Evolutionary conservation across 768 basidiomycete genomes (phyloP), one percentile per base, ranked within the genome.

Genomic region (Russula abietina): DNA sequence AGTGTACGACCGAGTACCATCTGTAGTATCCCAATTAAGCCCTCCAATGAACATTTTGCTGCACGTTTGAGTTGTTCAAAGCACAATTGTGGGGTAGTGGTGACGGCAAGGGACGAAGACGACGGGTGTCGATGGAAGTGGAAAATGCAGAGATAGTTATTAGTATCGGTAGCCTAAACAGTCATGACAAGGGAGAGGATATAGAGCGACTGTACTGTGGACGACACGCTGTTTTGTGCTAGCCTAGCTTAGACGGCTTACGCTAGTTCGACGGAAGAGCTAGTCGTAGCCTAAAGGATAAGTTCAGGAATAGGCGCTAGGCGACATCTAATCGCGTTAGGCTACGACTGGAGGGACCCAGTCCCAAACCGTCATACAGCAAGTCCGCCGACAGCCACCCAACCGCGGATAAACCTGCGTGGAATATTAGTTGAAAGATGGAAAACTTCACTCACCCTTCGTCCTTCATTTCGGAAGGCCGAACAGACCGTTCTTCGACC

Each of bases 41-140:
- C 95, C 95, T 61, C 95, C 95, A 72, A 98, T 93, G 76, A 98
- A 98, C 95, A 98, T 97, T 81, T 98, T 98, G 77, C 96, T 97
- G 81, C 72, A 76, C 14, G 60, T 55, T 58, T 43, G 59, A 51
- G 41, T 57, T 43, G 57, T 62, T 55, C 54, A 53, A 36, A 48
- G 52, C 48, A 46, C 49, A 60, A 33, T 39, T 43, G 67, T 58
- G 33, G 66, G 26, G 56, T 57, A 53, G 63, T 32, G 65, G 55
- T 54, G 63, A 56, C 9, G 55, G 19, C 49, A 63, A 41, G 39
- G 58, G 59, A 41, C 36, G 67, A 55, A 56, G 52, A 53, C 51
- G 51, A 39, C 52, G 53, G 38, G 60, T 57, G 61, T 62, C 56
- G 61, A 60, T 59, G 73, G 73, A 69, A 66, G 75, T 68, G 71